phyloP scores from a whole-genome alignment of 1,284 basidiomycete genomes.

The Leccinum griseonigrum region DNA sequence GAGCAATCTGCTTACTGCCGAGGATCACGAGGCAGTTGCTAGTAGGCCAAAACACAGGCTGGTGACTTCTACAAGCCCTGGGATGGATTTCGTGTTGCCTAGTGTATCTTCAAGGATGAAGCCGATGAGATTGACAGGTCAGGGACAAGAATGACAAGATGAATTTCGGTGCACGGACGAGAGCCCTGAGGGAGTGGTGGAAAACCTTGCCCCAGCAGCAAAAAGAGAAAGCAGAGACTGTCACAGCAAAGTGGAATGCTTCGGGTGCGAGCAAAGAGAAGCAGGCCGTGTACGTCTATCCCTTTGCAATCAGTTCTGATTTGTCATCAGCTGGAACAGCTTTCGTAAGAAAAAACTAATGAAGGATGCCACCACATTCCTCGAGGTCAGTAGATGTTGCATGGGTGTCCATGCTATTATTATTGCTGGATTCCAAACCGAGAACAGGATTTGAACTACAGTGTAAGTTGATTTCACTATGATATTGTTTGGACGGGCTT shows the following conservation, averaged over 20 bases:
- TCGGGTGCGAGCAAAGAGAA: not conserved
- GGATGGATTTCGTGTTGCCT: not conserved
- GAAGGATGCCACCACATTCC: not conserved
- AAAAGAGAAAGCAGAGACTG: not conserved
- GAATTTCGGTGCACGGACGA: not conserved
- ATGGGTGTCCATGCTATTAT: not conserved
- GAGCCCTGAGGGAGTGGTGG: not conserved
- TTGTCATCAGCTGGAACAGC: not conserved
- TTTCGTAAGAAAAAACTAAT: not conserved
- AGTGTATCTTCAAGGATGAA: not conserved
- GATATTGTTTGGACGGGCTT: not conserved
- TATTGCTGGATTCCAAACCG: not conserved
- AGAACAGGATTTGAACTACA: not conserved
- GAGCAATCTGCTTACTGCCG: not conserved
- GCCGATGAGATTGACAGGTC: not conserved
- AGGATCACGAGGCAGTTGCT: not conserved
- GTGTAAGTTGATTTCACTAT: not conserved
- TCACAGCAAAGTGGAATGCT: not conserved
- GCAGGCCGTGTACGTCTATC: not conserved
- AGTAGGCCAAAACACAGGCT: not conserved
- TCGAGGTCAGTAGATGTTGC: not conserved
- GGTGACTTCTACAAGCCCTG: not conserved
- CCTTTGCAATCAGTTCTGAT: not conserved
- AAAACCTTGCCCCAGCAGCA: not conserved
- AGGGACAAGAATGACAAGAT: not conserved